A percentile compares a stretch with the other conserved stretches of the same genome.
These are phyloP conservation scores for Thecaphora frezii DNA, from an alignment of 1,284 basidiomycete species.

Conservation along the genomic window DNA sequence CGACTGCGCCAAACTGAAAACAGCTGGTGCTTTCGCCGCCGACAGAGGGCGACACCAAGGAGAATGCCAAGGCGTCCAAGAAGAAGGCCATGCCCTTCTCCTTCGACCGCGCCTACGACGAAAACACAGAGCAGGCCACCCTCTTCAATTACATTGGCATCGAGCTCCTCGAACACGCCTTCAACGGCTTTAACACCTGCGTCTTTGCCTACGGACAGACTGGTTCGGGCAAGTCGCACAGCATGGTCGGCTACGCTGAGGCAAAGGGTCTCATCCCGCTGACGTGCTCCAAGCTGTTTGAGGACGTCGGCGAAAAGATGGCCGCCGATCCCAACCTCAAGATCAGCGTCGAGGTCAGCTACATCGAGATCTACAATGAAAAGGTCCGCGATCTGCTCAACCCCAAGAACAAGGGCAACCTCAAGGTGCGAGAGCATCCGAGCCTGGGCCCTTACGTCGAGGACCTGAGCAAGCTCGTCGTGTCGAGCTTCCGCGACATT, in stretches of 20 bases:
- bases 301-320: conserved; percentile 71
- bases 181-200: conserved; percentile 88
- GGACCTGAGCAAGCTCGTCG: conserved; percentile 89
- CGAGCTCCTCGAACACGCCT: conserved; percentile 90
- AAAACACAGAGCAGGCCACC: conserved; percentile 65
- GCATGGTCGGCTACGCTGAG: conserved; percentile 66
- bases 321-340: conserved; percentile 69
- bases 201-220: conserved; percentile 57
- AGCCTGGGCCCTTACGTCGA: conserved; percentile 84
- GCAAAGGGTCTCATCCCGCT: conserved; percentile 98
- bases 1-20: neutral
- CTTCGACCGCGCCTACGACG: conserved; percentile 51
- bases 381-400: conserved; percentile 93
- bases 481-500: conserved; percentile 88
- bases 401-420: conserved; percentile 92
- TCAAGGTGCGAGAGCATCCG: conserved; percentile 94
- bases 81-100: conserved; percentile 55
- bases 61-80: conserved; percentile 47
- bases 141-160: conserved; percentile 91
- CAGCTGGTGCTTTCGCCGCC: conserved; percentile 45
- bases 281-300: conserved; percentile 88
- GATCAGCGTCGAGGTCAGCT: conserved; percentile 93
- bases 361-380: conserved; percentile 82
- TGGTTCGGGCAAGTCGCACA: conserved; percentile 46
- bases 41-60: conserved; percentile 27